Conservation (phyloP, 2,329 filamentous ascomycete species). For the Exophiala viscosa region DNA sequence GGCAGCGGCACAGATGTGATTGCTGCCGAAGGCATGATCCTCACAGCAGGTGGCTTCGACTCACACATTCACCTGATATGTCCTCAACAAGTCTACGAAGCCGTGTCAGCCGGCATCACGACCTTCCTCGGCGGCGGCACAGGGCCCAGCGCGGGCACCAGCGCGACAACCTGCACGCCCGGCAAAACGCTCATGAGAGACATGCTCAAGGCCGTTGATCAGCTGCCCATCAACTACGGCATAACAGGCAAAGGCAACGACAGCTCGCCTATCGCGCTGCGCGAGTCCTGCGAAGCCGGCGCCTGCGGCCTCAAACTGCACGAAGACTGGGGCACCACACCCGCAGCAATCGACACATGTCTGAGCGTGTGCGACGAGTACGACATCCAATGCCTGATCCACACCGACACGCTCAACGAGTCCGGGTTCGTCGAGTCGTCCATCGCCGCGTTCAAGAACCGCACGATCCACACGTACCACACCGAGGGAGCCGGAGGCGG, state of each 20-base stretch:
- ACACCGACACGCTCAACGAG: conserved; percentile 94
- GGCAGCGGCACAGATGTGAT: conserved; percentile 89
- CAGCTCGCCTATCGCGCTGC: conserved; percentile 63
- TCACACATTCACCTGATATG: conserved; percentile 93
- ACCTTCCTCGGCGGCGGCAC: conserved; percentile 88
- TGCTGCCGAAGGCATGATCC: conserved; percentile 82
- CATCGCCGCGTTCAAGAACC: conserved; percentile 75
- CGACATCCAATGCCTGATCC: conserved; percentile 89
- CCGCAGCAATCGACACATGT: conserved; percentile 85
- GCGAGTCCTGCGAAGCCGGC: conserved; percentile 77
- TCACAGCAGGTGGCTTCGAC: conserved; percentile 87
- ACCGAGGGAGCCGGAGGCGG: conserved; percentile 93
- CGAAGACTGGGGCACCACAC: conserved; percentile 93
- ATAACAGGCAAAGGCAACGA: conserved; percentile 96
- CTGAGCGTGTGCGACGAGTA: conserved; percentile 81
- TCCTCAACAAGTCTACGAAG: conserved; percentile 82
- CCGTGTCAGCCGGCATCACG: conserved; percentile 80
- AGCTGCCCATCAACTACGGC: conserved; percentile 78
- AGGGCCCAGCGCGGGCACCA: conserved; percentile 86
- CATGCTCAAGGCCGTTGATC: conserved; percentile 86
- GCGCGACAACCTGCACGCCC: conserved; percentile 90
- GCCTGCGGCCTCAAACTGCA: conserved; percentile 90
- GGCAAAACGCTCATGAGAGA: conserved; percentile 75
- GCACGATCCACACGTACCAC: conserved; percentile 94
- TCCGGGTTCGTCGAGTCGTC: conserved; percentile 95